phyloP scores from a whole-genome alignment of 2,329 filamentous ascomycete genomes.

The Knufia fluminis region DNA sequence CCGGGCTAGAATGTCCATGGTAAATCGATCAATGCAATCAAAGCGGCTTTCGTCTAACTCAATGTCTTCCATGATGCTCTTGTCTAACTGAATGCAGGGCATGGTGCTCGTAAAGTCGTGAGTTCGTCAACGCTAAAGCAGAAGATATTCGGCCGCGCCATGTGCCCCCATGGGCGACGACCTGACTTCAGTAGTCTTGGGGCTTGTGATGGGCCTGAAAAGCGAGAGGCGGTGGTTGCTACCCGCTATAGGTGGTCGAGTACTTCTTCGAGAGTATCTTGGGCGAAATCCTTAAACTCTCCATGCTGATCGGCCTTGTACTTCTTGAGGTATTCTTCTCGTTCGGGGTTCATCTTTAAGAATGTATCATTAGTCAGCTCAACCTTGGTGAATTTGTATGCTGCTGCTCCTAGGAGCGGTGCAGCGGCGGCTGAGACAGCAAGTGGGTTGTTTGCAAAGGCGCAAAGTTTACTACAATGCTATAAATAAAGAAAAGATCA shows the following conservation, averaged over 20 bases:
- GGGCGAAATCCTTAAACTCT: conserved; percentile 3
- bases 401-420: neutral
- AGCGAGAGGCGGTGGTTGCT: neutral
- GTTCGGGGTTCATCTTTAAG: neutral
- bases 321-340: neutral
- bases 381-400: conserved; percentile 1
- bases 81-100: neutral
- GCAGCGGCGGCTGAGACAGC: neutral
- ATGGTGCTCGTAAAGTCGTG: neutral
- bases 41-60: too few species aligned
- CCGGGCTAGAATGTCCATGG: too few species aligned
- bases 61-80: too few species aligned
- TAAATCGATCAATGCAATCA: too few species aligned
- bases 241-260: neutral
- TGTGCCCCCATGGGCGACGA: too few species aligned
- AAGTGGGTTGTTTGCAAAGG: neutral
- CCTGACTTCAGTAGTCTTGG: too few species aligned
- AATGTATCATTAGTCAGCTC: neutral
- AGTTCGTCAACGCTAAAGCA: neutral
- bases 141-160: too few species aligned
- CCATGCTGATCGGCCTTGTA: neutral
- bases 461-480: neutral
- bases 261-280: neutral
- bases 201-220: too few species aligned
- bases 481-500: conserved; percentile 3